These are phyloP conservation scores for Lunasporangiospora selenospora DNA, from an alignment of 192 early-diverging fungal genomes.

Conservation along the genomic window DNA sequence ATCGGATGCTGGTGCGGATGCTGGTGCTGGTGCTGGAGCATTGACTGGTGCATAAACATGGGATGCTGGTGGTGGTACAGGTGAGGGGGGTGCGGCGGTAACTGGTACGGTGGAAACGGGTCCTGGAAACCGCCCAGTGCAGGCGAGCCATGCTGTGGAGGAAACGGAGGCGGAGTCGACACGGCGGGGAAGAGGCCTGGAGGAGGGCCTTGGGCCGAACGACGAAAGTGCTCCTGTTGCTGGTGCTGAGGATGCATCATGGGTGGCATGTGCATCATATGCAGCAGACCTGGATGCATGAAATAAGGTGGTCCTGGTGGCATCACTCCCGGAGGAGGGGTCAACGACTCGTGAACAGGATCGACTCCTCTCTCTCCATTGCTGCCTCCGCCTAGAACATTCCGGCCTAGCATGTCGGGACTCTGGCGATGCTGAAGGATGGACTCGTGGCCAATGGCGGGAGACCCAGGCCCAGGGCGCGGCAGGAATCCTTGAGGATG, in stretches of 20 bases:
- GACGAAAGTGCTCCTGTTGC: not conserved
- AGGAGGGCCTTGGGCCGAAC: not conserved
- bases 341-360: not conserved
- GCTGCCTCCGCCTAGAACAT: too few species aligned
- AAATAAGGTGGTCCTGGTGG: conserved; percentile 13
- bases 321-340: conserved; percentile 17
- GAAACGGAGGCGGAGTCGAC: too few species aligned
- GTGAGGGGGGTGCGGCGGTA: conserved; percentile 7
- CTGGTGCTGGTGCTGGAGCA: conserved; percentile 26
- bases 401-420: too few species aligned
- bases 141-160: not conserved
- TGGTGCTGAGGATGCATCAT: conserved; percentile 3
- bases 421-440: too few species aligned
- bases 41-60: conserved; percentile 38
- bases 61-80: conserved; percentile 24
- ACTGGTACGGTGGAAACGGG: conserved; percentile 9
- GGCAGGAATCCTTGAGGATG: too few species aligned
- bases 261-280: conserved; percentile 25
- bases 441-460: too few species aligned
- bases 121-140: conserved; percentile 3
- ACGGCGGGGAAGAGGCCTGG: not conserved
- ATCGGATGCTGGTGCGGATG: conserved; percentile 14
- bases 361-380: too few species aligned
- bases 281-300: conserved; percentile 27
- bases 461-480: too few species aligned